Base-by-base conservation (phyloP, 2,329 filamentous ascomycete genomes). In the Sporothrix euskadiensis region DNA sequence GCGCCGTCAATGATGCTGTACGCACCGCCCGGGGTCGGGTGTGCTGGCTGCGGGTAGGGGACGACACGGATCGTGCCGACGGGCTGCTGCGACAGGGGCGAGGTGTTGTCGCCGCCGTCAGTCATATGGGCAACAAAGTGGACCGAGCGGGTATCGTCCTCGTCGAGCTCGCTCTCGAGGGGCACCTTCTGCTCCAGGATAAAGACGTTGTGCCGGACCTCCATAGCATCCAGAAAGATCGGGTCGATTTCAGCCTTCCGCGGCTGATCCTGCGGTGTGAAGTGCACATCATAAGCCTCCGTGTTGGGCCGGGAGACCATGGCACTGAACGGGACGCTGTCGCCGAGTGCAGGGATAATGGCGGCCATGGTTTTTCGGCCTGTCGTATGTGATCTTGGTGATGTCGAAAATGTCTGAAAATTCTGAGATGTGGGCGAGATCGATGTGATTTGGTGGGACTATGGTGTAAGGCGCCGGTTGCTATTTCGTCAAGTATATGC, bases 111-210 rank as follows among this genome's bases (percentile, higher is more conserved):
- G 5, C 80, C 79, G 74, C 82, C 81, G 61, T 82, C 81, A 3
- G 80, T 82, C 68, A 89, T 89, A 81, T 97, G 97, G n/a, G 91
- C 85, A 41, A 97, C 91, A 92, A 93, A 97, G 81, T 98, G 94
- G 83, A 91, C 95, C 77, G 89, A 91, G 49, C 92, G 88, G 0
- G 86, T 77, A 80, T 98, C 95, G 80, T 98, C 94, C 0, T 86
- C 83, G 83, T 98, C 95, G 76, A 93, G 87, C 81, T 98, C 94
- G 76, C 89, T 88, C 52, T 91, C 89, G 0, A 89, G 81, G 0
- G 87, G 84, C 16, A 89, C 83, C 0, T 81, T 77, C 78, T 91
- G 89, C 78, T 91, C 90, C 8, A 82, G 52, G 32, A 91, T 87
- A 77, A 90, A 91, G 71, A 92, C 89, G 22, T 81, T 78, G 74